phyloP scores from a whole-genome alignment of 805 yeast species.

The Barnettozyma salicaria region DNA sequence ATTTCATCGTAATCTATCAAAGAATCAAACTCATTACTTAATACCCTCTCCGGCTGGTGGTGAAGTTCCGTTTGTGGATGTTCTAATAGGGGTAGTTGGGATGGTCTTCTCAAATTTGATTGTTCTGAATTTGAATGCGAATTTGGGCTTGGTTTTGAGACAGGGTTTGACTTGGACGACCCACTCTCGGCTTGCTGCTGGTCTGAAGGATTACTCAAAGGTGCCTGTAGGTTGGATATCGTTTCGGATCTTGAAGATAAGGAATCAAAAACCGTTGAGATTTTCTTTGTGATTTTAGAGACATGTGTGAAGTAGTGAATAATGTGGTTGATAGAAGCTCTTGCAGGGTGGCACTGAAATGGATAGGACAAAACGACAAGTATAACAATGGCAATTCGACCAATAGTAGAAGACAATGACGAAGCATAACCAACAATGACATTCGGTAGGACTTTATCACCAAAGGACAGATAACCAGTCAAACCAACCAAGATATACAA shows the following conservation, averaged over 20 bases:
- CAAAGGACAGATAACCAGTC: constrained; percentile 82
- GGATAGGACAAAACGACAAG: constrained; percentile 84
- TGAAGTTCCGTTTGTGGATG: not conserved
- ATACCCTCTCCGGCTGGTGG: not conserved
- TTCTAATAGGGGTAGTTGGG: constrained; percentile 6
- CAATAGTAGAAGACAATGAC: constrained; percentile 62
- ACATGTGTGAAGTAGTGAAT: constrained; percentile 40
- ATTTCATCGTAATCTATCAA: constrained; percentile 24
- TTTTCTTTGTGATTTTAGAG: constrained; percentile 19
- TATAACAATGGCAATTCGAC: constrained; percentile 72
- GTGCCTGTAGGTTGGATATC: constrained; percentile 1
- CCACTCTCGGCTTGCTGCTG: not conserved
- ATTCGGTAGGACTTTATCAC: constrained; percentile 72
- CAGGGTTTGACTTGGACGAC: no score
- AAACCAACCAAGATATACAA: constrained; percentile 72
- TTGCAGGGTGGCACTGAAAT: constrained; percentile 83
- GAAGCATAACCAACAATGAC: constrained; percentile 72
- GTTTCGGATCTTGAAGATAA: constrained; percentile 9
- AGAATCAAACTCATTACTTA: constrained; percentile 8
- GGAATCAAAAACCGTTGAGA: constrained; percentile 13
- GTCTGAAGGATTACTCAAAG: not conserved
- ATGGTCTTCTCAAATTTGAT: constrained; percentile 6
- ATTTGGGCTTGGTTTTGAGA: no score
- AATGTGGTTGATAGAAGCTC: constrained; percentile 75
- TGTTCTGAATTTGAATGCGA: no score